Evolutionary conservation across 805 yeast species (phyloP).

Genomic region (Hanseniaspora lachancei): DNA sequence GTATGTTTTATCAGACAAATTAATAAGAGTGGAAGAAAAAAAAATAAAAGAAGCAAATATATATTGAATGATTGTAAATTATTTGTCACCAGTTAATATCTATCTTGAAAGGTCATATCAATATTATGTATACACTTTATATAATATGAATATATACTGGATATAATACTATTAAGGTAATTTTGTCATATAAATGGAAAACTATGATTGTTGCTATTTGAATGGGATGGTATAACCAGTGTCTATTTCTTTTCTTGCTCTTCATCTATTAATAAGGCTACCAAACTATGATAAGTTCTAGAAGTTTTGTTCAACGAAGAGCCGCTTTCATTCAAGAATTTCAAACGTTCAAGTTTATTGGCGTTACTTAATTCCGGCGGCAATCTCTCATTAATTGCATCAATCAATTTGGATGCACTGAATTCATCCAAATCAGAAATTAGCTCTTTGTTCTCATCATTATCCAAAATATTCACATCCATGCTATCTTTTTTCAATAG

Average conservation of each 20-base stretch:
- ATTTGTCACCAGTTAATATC: too few relatives aligned
- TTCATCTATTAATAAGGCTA: not conserved
- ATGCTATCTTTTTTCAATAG: constrained; percentile 81
- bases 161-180: not conserved
- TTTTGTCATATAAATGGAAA: too few relatives aligned
- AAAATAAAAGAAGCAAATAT: too few relatives aligned
- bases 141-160: not conserved
- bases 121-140: not conserved
- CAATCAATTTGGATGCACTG: constrained; percentile 72
- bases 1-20: constrained; percentile 15
- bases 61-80: too few relatives aligned
- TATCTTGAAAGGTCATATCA: too few relatives aligned
- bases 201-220: not conserved
- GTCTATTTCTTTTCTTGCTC: not conserved
- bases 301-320: not conserved
- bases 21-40: not conserved
- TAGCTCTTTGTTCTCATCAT: not conserved
- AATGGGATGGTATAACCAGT: not conserved
- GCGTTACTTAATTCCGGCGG: constrained; percentile 64
- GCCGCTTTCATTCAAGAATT: constrained; percentile 1
- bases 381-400: constrained; percentile 68
- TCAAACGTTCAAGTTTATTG: not conserved
- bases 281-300: not conserved
- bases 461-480: constrained; percentile 58
- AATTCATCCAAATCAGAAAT: constrained; percentile 39